Percentiles rank a stretch among this genome's conserved stretches.
Conservation (phyloP, 768 basidiomycete species). For the Lactarius sanguifluus region DNA sequence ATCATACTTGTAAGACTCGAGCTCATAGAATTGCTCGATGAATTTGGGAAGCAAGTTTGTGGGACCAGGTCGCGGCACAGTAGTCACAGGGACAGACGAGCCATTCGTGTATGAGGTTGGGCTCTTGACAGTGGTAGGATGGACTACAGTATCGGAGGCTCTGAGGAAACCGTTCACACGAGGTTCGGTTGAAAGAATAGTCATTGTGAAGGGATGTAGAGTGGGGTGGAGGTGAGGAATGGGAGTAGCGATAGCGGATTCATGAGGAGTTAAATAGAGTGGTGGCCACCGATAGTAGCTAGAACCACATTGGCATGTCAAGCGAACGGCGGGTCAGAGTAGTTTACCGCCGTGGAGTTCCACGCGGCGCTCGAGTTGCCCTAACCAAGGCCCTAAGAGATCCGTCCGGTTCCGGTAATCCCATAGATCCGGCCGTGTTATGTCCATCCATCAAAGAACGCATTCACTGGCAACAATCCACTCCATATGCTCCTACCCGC, state of each 20-base stretch:
- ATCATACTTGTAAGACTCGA: slow-evolving; percentile 62
- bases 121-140: slow-evolving; percentile 3
- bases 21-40: slow-evolving; percentile 57
- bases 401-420: background rate
- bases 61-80: slow-evolving; percentile 1
- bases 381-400: background rate
- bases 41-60: slow-evolving; percentile 53
- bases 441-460: too few species aligned
- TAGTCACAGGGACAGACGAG: background rate
- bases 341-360: background rate
- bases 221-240: slow-evolving; percentile 1
- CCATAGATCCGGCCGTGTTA: background rate
- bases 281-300: too few species aligned
- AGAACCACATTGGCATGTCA: too few species aligned
- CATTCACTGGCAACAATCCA: background rate
- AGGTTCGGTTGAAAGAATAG: slow-evolving; percentile 24
- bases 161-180: slow-evolving; percentile 20
- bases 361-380: background rate
- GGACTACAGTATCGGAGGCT: background rate
- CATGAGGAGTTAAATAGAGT: slow-evolving; percentile 17
- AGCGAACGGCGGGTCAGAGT: too few species aligned
- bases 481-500: background rate
- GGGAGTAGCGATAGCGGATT: background rate
- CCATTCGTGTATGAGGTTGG: slow-evolving; percentile 1
- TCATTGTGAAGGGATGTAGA: slow-evolving; percentile 18